A percentile compares a stretch with the other conserved stretches of the same genome.
Conservation (phyloP, 176 grass and related monocot species). For the Lolium multiflorum region DNA sequence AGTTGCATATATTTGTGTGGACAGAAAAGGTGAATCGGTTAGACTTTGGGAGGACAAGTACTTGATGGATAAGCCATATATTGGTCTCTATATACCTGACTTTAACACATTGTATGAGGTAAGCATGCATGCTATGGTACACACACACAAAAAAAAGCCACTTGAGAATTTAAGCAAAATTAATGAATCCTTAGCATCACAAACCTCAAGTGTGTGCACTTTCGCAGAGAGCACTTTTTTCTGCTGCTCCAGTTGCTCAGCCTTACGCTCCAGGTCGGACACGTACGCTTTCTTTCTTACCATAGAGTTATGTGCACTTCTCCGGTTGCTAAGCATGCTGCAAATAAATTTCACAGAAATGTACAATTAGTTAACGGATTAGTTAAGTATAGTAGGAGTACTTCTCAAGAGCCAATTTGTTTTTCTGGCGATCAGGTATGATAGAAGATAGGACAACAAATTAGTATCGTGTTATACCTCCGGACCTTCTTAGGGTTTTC, state of each 20-base stretch:
- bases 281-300: constrained; percentile 42
- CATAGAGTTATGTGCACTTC: constrained; percentile 19
- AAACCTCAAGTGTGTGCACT: too few relatives aligned
- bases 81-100: not conserved
- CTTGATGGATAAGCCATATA: not conserved
- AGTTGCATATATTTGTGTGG: not conserved
- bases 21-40: not conserved
- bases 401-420: too few relatives aligned
- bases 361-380: too few relatives aligned
- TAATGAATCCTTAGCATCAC: too few relatives aligned
- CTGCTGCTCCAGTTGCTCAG: not conserved
- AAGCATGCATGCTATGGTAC: not conserved
- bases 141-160: too few relatives aligned
- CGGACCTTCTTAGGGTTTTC: constrained; percentile 63
- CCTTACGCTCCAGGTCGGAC: constrained; percentile 28
- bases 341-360: not conserved
- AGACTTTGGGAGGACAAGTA: not conserved
- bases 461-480: constrained; percentile 36
- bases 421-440: not conserved
- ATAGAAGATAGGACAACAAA: not conserved
- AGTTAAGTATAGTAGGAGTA: too few relatives aligned
- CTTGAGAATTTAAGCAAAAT: too few relatives aligned
- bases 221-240: too few relatives aligned
- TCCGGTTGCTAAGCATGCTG: constrained; percentile 58
- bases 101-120: too few relatives aligned